Base-by-base conservation (phyloP, 805 yeast species). In the Ogataea methylovora region DNA sequence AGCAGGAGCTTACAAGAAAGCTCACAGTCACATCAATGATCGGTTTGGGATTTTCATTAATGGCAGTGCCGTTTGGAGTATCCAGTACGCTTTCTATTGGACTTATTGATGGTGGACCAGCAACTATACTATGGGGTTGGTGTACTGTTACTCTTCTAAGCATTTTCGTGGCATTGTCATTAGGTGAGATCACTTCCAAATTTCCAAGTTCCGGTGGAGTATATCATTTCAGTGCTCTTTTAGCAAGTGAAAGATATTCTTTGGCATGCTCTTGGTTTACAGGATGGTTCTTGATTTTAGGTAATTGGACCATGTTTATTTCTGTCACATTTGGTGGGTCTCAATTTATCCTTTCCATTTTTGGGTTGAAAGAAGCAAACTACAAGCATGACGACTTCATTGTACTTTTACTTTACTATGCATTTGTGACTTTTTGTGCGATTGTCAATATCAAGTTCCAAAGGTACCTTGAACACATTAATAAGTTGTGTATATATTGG, bases 21-120 rank as follows among this genome's bases (percentile, higher is more conserved):
- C 65, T 83, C 36, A 77, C 84, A 0, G 78, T 80, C 9, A 63
- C 76, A 1, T 79, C 88, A 0, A 74, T 84, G 29, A 72, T 84
- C 16, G 94, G 92, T 4, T 60, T 84, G 17, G 90, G 92, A 0
- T 82, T 84, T 51, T 76, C 87, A 1, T 58, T 84, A 22, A 81
- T 84, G 88, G 84, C 85, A 27, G 88, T 85, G 0, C 90, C 88
- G 0, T 69, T 82, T 45, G 87, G 90, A 1, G 68, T 84, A 45
- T 75, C 86, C 8, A 75, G 85, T 3, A 81, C 87, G 1, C 63
- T 84, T 52, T 75, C 79, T 48, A 78, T 79, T 21, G 81, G 84
- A 3, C 58, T 84, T 34, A 67, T 76, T 8, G 84, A 82, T 55
- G 94, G 94, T 8, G 86, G 87, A 1, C 79, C 81, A 34, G 76